Conservation (phyloP, 306 rosid species). For the Rubus parviflorus region DNA sequence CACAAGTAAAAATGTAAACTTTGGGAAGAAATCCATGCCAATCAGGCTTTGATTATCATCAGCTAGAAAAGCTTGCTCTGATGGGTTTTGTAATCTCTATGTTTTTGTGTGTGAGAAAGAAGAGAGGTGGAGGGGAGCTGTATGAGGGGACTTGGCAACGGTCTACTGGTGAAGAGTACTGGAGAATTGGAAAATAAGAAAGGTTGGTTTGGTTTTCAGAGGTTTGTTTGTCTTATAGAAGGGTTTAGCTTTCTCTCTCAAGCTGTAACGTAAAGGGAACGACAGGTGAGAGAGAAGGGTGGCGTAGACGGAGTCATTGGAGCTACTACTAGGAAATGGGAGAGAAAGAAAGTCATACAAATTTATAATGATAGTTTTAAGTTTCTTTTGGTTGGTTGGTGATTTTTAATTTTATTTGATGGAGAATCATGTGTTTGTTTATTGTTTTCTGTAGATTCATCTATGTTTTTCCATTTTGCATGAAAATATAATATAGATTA, state of each 20-base stretch:
- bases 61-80: not conserved
- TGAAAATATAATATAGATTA: not conserved
- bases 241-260: conserved; percentile 45
- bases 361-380: not conserved
- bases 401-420: not conserved
- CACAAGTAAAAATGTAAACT: conserved; percentile 10
- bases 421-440: conserved; percentile 1
- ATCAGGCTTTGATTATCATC: conserved; percentile 8
- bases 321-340: conserved; percentile 26
- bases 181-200: conserved; percentile 14
- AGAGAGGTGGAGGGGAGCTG: conserved; percentile 20
- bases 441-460: not conserved
- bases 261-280: conserved; percentile 56
- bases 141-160: conserved; percentile 30
- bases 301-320: conserved; percentile 52
- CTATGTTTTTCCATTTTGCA: not conserved
- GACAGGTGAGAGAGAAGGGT: conserved; percentile 31
- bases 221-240: conserved; percentile 22
- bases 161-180: conserved; percentile 25
- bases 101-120: conserved; percentile 1
- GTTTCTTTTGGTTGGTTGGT: not conserved
- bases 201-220: not conserved
- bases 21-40: conserved; percentile 36
- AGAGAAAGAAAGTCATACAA: not conserved
- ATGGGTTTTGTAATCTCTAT: not conserved